Evolutionary conservation across 2,329 filamentous ascomycete species (phyloP).

Genomic region (Xylaria sp.): DNA sequence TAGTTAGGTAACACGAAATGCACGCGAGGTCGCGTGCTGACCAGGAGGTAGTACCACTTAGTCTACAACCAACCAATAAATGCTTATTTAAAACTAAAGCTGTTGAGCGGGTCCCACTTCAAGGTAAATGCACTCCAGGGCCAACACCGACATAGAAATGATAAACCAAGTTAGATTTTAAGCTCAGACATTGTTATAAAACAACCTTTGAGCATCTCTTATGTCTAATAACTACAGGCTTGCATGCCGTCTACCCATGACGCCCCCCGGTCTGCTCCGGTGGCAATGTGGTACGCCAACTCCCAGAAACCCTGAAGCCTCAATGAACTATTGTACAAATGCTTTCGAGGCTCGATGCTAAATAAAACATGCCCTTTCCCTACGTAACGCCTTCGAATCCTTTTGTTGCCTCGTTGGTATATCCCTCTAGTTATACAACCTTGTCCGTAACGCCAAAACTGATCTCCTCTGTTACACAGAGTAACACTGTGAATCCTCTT

Average conservation of each 20-base stretch:
- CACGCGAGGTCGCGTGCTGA: slow-evolving; percentile 35
- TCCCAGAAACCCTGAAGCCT: slow-evolving; percentile 12
- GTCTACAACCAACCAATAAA: background rate
- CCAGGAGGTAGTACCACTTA: background rate
- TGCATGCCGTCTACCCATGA: slow-evolving; percentile 31
- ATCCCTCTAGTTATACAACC: slow-evolving; percentile 48
- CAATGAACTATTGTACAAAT: slow-evolving; percentile 41
- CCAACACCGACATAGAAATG: background rate
- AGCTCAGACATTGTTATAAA: background rate
- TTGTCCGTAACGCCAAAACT: slow-evolving; percentile 44
- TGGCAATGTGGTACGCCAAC: slow-evolving; percentile 22
- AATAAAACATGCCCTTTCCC: slow-evolving; percentile 17
- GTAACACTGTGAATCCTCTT: slow-evolving; percentile 27
- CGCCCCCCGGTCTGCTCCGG: slow-evolving; percentile 18
- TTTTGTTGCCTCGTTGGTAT: slow-evolving; percentile 43
- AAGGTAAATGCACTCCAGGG: background rate
- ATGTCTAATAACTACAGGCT: slow-evolving; percentile 36
- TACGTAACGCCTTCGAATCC: slow-evolving; percentile 33
- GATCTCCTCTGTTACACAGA: slow-evolving; percentile 25
- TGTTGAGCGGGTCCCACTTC: too few relatives aligned
- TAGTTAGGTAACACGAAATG: slow-evolving; percentile 30
- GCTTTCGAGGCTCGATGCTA: slow-evolving; percentile 29
- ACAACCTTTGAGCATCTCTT: slow-evolving; percentile 10
- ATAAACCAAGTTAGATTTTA: background rate
- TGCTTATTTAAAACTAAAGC: too few relatives aligned